Percentiles rank a stretch among this genome's conserved stretches.
Evolutionary conservation across 148 eudicot species (phyloP).

Genomic region (Cornus controversa): DNA sequence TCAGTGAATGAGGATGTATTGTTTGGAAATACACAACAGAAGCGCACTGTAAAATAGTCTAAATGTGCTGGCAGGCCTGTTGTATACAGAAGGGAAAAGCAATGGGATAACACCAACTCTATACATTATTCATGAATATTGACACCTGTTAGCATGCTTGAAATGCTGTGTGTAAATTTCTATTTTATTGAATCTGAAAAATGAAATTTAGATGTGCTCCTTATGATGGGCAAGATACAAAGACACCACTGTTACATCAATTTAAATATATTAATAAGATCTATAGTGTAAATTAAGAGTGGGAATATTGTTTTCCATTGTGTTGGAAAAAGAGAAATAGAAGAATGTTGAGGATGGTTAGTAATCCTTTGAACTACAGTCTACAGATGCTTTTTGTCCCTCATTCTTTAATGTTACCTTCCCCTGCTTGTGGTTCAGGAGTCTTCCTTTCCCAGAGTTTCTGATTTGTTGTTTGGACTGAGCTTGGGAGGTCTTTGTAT

Average conservation of each 20-base stretch:
- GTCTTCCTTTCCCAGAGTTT: no score
- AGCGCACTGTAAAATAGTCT: neutral
- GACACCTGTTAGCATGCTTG: neutral
- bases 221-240: neutral
- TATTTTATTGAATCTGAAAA: no score
- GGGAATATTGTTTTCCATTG: neutral
- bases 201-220: neutral
- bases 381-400: neutral
- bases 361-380: neutral
- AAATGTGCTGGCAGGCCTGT: neutral
- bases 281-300: neutral
- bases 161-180: neutral
- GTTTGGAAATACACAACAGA: neutral
- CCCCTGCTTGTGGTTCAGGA: no score
- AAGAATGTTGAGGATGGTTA: neutral
- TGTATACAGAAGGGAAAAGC: neutral
- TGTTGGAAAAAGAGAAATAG: neutral
- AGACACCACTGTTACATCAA: no score
- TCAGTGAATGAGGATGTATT: neutral
- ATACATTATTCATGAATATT: no score
- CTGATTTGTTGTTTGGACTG: no score
- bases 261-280: no score
- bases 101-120: neutral
- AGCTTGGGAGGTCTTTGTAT: no score
- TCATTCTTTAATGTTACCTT: no score